These are phyloP conservation scores for Rhizopus arrhizus DNA, from an alignment of 371 early-diverging fungal species.

Conservation along the genomic window DNA sequence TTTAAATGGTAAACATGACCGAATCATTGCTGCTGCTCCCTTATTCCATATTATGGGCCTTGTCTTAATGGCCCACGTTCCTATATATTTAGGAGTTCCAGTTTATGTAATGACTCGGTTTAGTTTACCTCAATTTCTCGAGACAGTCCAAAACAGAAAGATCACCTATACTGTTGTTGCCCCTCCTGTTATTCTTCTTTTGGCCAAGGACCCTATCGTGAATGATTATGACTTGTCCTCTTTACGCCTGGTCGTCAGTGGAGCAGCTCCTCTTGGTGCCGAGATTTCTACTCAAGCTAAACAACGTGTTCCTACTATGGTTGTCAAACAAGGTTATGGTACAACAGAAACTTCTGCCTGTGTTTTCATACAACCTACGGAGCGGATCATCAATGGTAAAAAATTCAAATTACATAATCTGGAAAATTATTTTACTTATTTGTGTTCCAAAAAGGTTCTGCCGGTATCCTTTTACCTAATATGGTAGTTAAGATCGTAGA, in stretches of 20 bases:
- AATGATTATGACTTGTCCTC: constrained; percentile 66
- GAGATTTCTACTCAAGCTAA: constrained; percentile 54
- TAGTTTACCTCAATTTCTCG: constrained; percentile 61
- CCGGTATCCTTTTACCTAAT: constrained; percentile 71
- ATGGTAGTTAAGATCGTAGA: constrained; percentile 71
- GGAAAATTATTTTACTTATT: neutral
- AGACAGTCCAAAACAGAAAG: constrained; percentile 57
- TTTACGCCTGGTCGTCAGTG: constrained; percentile 60
- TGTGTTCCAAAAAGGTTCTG: constrained; percentile 53
- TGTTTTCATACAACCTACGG: constrained; percentile 11
- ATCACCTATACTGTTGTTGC: constrained; percentile 72
- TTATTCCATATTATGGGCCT: constrained; percentile 72
- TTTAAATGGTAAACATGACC: constrained; percentile 21
- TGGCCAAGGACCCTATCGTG: constrained; percentile 70
- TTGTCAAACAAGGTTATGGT: constrained; percentile 38
- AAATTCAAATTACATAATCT: neutral
- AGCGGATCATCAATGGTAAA: constrained; percentile 22
- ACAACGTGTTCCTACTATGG: constrained; percentile 42
- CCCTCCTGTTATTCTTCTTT: constrained; percentile 76
- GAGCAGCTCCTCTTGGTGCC: constrained; percentile 81
- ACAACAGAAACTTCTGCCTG: constrained; percentile 15
- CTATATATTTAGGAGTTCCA: constrained; percentile 35
- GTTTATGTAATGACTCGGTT: constrained; percentile 68
- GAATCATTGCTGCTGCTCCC: constrained; percentile 66
- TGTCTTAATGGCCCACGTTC: constrained; percentile 25